A percentile compares a stretch with the other conserved stretches of the same genome.
These are phyloP conservation scores for Aspergillus affinis DNA, from an alignment of 495 filamentous ascomycete genomes.

Conservation along the genomic window DNA sequence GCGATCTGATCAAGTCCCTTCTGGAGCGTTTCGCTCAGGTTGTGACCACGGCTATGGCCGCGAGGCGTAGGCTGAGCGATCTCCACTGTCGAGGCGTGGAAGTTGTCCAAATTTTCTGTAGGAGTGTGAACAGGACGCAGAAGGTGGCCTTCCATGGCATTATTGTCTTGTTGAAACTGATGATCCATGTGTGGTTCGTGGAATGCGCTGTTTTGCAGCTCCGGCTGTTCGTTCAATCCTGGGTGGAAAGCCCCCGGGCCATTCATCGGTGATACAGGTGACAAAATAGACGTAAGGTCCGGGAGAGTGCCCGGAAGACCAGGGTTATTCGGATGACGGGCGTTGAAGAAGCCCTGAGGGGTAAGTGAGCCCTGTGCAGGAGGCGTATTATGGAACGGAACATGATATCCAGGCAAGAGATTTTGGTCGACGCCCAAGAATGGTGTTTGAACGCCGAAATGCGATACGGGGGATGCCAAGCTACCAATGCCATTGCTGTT, in stretches of 20 bases:
- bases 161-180: slow-evolving; percentile 21
- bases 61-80: slow-evolving; percentile 67
- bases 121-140: slow-evolving; percentile 35
- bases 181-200: slow-evolving; percentile 22
- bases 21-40: slow-evolving; percentile 72
- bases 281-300: slow-evolving; percentile 44
- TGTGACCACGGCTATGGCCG: slow-evolving; percentile 57
- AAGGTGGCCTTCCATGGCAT: slow-evolving; percentile 23
- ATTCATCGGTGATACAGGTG: slow-evolving; percentile 46
- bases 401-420: slow-evolving; percentile 36
- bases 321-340: slow-evolving; percentile 34
- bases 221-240: slow-evolving; percentile 26
- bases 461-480: slow-evolving; percentile 56
- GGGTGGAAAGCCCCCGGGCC: slow-evolving; percentile 36
- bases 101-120: slow-evolving; percentile 39
- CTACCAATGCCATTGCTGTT: slow-evolving; percentile 60
- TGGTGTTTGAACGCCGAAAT: slow-evolving; percentile 43
- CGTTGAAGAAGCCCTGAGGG: slow-evolving; percentile 44
- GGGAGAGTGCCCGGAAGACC: slow-evolving; percentile 34
- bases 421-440: slow-evolving; percentile 45
- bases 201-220: slow-evolving; percentile 26
- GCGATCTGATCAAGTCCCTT: slow-evolving; percentile 77
- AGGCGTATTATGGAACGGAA: slow-evolving; percentile 48
- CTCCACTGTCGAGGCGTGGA: slow-evolving; percentile 50
- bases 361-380: slow-evolving; percentile 45